Evolutionary conservation across 768 basidiomycete species (phyloP).

Genomic region (Pholiota conissans): DNA sequence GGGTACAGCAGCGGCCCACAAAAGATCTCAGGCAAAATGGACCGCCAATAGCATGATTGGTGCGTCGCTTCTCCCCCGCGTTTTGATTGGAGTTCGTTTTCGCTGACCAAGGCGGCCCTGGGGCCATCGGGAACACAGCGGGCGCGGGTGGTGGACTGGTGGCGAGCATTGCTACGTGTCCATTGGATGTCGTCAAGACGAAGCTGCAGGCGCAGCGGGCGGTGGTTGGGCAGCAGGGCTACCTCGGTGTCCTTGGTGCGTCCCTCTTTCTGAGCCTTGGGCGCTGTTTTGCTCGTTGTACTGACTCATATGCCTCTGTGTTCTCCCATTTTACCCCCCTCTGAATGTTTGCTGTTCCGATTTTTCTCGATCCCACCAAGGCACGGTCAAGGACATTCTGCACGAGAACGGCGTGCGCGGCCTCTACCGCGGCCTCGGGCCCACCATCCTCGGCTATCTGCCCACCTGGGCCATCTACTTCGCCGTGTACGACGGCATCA

Average conservation of each 20-base stretch:
- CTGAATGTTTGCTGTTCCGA: slow-evolving; percentile 1
- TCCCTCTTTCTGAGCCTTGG: slow-evolving; percentile 14
- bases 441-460: slow-evolving; percentile 93
- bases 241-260: slow-evolving; percentile 76
- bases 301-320: neutral
- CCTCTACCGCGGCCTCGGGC: slow-evolving; percentile 95
- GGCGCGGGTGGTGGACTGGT: slow-evolving; percentile 95
- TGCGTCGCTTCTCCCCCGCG: slow-evolving; percentile 32
- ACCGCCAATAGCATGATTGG: slow-evolving; percentile 83
- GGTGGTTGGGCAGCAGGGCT: slow-evolving; percentile 66
- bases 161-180: slow-evolving; percentile 92
- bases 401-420: slow-evolving; percentile 81
- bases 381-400: slow-evolving; percentile 39
- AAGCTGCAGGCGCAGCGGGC: slow-evolving; percentile 92
- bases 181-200: slow-evolving; percentile 97
- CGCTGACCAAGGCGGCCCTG: neutral
- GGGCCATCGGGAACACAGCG: slow-evolving; percentile 43
- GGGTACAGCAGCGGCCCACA: slow-evolving; percentile 41
- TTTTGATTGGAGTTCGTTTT: neutral
- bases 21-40: slow-evolving; percentile 49
- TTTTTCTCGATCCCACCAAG: slow-evolving; percentile 17
- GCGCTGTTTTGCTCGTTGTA: neutral
- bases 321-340: slow-evolving; percentile 8
- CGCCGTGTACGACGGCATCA: slow-evolving; percentile 95
- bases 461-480: slow-evolving; percentile 99